Evolutionary conservation across 805 yeast species (phyloP).

Genomic region (Ogataea methylovora): DNA sequence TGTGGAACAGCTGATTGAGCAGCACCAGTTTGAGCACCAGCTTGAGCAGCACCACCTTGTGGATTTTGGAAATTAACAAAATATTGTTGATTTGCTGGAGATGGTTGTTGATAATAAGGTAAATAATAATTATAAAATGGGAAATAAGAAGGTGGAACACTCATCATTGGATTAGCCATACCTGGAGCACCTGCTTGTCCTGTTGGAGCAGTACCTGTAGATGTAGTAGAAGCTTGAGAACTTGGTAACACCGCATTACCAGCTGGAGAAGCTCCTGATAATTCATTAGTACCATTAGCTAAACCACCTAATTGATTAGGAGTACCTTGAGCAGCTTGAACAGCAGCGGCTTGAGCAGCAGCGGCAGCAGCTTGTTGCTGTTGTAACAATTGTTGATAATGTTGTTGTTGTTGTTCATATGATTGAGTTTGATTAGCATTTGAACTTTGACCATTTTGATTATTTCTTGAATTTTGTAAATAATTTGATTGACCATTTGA

Average conservation of each 20-base stretch:
- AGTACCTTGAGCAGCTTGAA: constrained; percentile 9
- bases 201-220: constrained; percentile 10
- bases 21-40: constrained; percentile 3
- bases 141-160: constrained; percentile 22
- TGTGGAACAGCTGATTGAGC: constrained; percentile 4
- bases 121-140: constrained; percentile 25
- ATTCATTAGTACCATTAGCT: background rate
- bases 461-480: constrained; percentile 16
- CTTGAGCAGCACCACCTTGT: constrained; percentile 7
- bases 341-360: constrained; percentile 10
- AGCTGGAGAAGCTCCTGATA: constrained; percentile 9
- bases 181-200: constrained; percentile 15
- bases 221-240: constrained; percentile 5
- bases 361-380: constrained; percentile 4
- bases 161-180: constrained; percentile 22
- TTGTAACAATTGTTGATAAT: constrained; percentile 9
- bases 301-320: constrained; percentile 5
- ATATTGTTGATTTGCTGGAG: constrained; percentile 22
- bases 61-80: constrained; percentile 19
- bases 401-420: constrained; percentile 18
- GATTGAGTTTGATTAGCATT: constrained; percentile 10
- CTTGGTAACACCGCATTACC: constrained; percentile 11
- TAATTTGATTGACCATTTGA: constrained; percentile 3
- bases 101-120: constrained; percentile 21
- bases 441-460: constrained; percentile 12